Conservation (phyloP, 2,329 filamentous ascomycete species). For the Lasiodiplodia hormozganensis region DNA sequence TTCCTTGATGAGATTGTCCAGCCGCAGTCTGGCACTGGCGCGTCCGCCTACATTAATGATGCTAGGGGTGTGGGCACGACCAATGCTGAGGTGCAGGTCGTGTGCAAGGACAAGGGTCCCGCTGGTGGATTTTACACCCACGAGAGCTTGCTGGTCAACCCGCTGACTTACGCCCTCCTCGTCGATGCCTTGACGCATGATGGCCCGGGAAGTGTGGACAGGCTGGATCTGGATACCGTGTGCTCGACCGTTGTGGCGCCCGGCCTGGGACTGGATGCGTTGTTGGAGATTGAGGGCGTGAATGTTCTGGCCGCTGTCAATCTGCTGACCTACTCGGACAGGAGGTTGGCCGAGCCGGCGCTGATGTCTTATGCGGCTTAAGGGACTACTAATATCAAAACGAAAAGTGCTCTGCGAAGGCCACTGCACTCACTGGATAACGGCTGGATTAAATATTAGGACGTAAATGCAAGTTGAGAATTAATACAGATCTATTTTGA, state of each 20-base stretch:
- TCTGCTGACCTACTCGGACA: constrained; percentile 37
- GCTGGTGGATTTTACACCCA: constrained; percentile 59
- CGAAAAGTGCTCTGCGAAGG: no score
- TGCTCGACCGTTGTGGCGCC: constrained; percentile 49
- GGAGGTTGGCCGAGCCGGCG: constrained; percentile 12
- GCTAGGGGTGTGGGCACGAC: constrained; percentile 54
- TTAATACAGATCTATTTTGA: no score
- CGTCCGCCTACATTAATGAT: constrained; percentile 57
- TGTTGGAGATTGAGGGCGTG: constrained; percentile 54
- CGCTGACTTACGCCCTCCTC: constrained; percentile 53
- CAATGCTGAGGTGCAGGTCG: constrained; percentile 57
- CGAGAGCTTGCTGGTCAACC: constrained; percentile 59
- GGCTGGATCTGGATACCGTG: constrained; percentile 50
- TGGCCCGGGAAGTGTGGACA: constrained; percentile 51
- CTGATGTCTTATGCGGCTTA: constrained; percentile 15
- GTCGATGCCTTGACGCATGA: constrained; percentile 58
- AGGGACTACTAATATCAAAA: not conserved
- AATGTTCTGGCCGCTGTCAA: constrained; percentile 49
- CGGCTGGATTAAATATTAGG: no score
- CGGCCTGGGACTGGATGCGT: constrained; percentile 52
- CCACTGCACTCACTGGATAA: no score
- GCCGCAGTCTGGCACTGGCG: constrained; percentile 55
- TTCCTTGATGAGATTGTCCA: constrained; percentile 60
- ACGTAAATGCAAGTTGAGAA: no score
- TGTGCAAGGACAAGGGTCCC: constrained; percentile 47